Base-by-base conservation (phyloP, 805 yeast species). In the Candida chauliodis region DNA sequence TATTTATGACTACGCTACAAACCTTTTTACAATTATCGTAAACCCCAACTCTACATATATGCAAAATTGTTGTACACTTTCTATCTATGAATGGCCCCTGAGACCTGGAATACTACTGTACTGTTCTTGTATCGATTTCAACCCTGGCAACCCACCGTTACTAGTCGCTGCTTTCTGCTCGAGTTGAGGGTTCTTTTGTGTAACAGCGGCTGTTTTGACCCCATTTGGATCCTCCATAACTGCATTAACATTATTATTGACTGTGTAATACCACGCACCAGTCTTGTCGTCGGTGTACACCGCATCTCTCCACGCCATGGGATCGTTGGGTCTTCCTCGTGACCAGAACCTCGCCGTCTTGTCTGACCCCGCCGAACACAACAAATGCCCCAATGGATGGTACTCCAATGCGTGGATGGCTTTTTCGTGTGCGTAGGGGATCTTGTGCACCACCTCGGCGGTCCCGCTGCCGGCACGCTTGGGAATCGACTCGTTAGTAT, bases 351-450 rank as follows among this genome's bases (percentile, higher is more conserved):
- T 66, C 17, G 95, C 86, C 4, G 95, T 79, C 55, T 93, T 78
- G 59, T 93, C 99, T 41, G 93, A 88, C 14, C 97, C 91, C 0
- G 96, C 98, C 6, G 96, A 80, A 39, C 95, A 81, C 24, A 93
- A 66, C 36, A 91, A 66, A 61, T 93, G 97, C 3, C 99, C 99
- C 50, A 85, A 67, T 2, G 98, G 98, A 60, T 90, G 97, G 56
- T 89, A 93, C 43, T 90, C 91, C 40, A 93, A 59, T 3, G 95
- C 79, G 60, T 91, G 89, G 37, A 93, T 79, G 3, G 95, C 95
- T 64, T 86, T 85, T 52, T 89, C 96, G 58, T 93, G 99, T 0
- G 98, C 99, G 60, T 76, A 81, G 2, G 97, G 96, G 24, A 93
- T 84, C 13, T 63, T 60, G 51, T 83, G 90, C 26, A 63, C 64